Evolutionary conservation across 164 flowering plant genomes (phyloP).

Genomic region (Dillenia suffruticosa): DNA sequence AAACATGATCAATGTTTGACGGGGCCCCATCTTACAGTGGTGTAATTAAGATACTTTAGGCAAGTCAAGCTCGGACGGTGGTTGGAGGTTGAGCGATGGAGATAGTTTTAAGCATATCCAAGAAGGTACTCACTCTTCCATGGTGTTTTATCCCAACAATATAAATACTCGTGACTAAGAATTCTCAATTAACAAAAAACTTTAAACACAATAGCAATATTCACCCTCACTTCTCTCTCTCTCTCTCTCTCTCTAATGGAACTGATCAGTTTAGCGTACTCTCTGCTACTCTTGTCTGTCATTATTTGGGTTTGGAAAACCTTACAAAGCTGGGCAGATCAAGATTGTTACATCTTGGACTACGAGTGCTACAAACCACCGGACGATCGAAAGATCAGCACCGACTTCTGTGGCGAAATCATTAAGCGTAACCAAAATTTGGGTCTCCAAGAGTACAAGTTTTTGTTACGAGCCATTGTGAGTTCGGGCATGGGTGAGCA

Average conservation of each 20-base stretch:
- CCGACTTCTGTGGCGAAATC: constrained; percentile 41
- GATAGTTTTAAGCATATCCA: too few relatives aligned
- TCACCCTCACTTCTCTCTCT: neutral
- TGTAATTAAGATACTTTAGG: too few relatives aligned
- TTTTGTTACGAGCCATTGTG: constrained; percentile 55
- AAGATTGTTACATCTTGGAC: constrained; percentile 45
- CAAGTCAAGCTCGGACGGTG: too few relatives aligned
- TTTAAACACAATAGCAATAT: too few relatives aligned
- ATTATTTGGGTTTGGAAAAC: constrained; percentile 18
- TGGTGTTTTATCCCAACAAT: too few relatives aligned
- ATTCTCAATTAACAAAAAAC: too few relatives aligned
- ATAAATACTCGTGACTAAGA: too few relatives aligned
- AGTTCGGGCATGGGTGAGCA: constrained; percentile 71
- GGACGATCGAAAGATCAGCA: constrained; percentile 37
- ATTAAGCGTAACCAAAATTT: constrained; percentile 43
- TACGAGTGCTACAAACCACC: constrained; percentile 58
- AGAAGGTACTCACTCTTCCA: too few relatives aligned
- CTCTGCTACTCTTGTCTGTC: constrained; percentile 14
- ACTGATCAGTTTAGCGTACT: constrained; percentile 4
- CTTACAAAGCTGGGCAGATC: constrained; percentile 21
- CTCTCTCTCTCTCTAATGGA: constrained; percentile 22
- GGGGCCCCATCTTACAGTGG: too few relatives aligned
- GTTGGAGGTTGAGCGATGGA: too few relatives aligned
- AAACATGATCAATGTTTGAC: too few relatives aligned
- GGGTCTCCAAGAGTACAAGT: constrained; percentile 60